phyloP scores from a whole-genome alignment of 2,329 filamentous ascomycete genomes.

The Samsoniella hepiali region DNA sequence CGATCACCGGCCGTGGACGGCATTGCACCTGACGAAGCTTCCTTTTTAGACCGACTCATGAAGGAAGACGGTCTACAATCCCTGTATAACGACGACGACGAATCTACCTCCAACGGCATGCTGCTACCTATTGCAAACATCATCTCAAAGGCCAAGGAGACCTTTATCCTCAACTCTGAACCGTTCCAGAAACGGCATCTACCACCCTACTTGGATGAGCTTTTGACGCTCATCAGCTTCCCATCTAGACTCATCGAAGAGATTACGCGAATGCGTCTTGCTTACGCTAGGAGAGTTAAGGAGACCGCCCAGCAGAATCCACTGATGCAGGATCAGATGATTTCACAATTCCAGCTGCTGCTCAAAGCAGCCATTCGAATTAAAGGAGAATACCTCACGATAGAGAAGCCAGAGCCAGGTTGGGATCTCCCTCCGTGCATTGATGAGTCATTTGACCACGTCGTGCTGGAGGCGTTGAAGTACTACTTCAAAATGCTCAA shows the following conservation, averaged over 20 bases:
- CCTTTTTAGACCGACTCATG: conserved; percentile 89
- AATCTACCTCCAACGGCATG: conserved; percentile 63
- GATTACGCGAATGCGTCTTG: conserved; percentile 87
- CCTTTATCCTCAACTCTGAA: conserved; percentile 80
- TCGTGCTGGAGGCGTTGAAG: conserved; percentile 87
- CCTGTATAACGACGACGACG: conserved; percentile 68
- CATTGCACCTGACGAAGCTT: conserved; percentile 78
- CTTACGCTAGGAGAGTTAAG: conserved; percentile 92
- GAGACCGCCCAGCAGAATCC: conserved; percentile 88
- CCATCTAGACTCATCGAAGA: conserved; percentile 94
- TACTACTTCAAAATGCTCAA: conserved; percentile 99
- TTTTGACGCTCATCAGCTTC: conserved; percentile 95
- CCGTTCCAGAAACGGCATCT: conserved; percentile 86
- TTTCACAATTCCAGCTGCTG: conserved; percentile 90
- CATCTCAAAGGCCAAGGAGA: conserved; percentile 90
- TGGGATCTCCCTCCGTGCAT: conserved; percentile 97
- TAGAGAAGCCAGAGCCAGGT: conserved; percentile 81
- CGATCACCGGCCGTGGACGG: conserved; percentile 63
- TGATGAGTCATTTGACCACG: conserved; percentile 90
- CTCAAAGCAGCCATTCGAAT: conserved; percentile 89
- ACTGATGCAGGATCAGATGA: conserved; percentile 97
- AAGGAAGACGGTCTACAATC: conserved; percentile 95
- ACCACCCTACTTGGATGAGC: conserved; percentile 93
- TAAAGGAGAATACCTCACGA: conserved; percentile 80
- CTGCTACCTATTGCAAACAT: conserved; percentile 78